Evolutionary conservation across 495 filamentous ascomycete species (phyloP).

Genomic region (Margaritispora aquatica): DNA sequence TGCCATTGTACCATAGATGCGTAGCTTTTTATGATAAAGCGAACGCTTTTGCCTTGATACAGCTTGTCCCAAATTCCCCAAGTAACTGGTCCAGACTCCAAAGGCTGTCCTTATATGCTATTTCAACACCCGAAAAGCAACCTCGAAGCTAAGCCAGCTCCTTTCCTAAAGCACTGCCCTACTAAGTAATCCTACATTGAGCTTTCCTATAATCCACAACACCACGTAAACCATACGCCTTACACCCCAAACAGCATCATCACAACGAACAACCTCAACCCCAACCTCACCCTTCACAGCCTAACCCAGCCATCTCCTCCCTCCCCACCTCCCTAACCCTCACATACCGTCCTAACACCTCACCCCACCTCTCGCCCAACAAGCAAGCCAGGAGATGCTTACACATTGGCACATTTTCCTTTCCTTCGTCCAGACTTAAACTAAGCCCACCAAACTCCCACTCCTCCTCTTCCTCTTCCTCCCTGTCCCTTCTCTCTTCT

Average conservation of each 20-base stretch:
- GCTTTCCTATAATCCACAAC: too few species aligned
- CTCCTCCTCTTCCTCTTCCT: constrained; percentile 19
- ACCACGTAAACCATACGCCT: background rate
- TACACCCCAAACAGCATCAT: background rate
- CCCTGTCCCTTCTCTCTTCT: background rate
- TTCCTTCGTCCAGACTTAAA: constrained; percentile 20
- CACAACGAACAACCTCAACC: background rate
- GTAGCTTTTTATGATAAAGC: constrained; percentile 18
- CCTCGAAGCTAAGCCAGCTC: background rate
- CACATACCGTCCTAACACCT: constrained; percentile 47
- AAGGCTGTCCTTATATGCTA: too few species aligned
- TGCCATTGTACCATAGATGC: constrained; percentile 25
- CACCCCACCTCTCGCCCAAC: constrained; percentile 59
- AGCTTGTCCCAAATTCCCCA: too few species aligned
- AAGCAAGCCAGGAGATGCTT: constrained; percentile 88
- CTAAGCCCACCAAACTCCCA: constrained; percentile 21
- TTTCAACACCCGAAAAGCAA: background rate
- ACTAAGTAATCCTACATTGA: too few species aligned
- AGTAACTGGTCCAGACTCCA: too few species aligned
- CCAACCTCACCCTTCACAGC: constrained; percentile 32
- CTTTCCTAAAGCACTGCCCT: too few species aligned
- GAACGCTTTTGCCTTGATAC: constrained; percentile 9
- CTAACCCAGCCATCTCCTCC: constrained; percentile 74
- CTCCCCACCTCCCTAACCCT: constrained; percentile 45
- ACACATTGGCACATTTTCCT: constrained; percentile 53